Evolutionary conservation across 2,329 filamentous ascomycete genomes (phyloP).

Genomic region (Ophiostoma novo-ulmi): DNA sequence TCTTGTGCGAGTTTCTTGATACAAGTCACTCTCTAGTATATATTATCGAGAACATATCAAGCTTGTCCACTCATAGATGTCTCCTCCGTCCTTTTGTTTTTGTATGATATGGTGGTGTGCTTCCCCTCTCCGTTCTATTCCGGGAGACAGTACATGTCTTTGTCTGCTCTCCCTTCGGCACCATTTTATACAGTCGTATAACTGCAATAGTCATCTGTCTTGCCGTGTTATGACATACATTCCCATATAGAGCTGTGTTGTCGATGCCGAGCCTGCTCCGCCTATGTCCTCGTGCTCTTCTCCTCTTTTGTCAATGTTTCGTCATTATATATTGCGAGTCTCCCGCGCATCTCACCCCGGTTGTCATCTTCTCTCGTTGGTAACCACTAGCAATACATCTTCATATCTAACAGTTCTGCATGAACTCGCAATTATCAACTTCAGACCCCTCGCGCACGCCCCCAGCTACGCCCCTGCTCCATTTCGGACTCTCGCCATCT

Average conservation of each 20-base stretch:
- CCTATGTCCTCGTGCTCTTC: not conserved
- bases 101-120: not conserved
- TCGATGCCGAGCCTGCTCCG: constrained; percentile 12
- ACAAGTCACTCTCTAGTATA: not conserved
- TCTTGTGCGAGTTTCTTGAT: not conserved
- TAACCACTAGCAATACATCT: not conserved
- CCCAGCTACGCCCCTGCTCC: not conserved
- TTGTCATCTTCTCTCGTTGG: not conserved
- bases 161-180: not conserved
- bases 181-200: not conserved
- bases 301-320: not conserved
- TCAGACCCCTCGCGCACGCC: not conserved
- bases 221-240: not conserved
- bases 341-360: not conserved
- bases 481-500: constrained; percentile 11
- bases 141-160: not conserved
- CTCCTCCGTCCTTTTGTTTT: not conserved
- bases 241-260: not conserved
- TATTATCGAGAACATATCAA: not conserved
- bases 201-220: not conserved
- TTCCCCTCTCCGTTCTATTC: constrained; percentile 5
- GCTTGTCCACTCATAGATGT: not conserved
- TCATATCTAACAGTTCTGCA: not conserved
- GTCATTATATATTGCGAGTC: not conserved
- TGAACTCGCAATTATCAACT: not conserved